phyloP scores from a whole-genome alignment of 805 yeast species.

The Danielozyma ontarioensis region DNA sequence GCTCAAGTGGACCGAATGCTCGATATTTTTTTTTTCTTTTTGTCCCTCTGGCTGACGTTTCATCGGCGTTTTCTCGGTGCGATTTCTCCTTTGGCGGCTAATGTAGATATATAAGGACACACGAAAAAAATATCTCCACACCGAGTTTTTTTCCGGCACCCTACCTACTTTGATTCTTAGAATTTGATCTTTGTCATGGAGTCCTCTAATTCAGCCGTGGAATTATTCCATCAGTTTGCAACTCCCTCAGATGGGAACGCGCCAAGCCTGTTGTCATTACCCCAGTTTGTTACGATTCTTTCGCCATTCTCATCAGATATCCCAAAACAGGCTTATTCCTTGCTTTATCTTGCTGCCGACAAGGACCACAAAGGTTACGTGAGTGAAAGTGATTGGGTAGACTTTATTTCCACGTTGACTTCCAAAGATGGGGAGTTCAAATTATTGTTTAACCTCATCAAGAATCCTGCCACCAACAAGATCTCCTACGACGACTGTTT shows the following conservation, averaged over 20 bases:
- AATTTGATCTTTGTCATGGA: too few species aligned
- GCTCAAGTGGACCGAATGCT: too few species aligned
- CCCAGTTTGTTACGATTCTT: conserved; percentile 31
- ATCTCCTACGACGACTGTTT: conserved; percentile 32
- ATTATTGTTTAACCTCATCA: conserved; percentile 48
- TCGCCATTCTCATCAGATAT: conserved; percentile 39
- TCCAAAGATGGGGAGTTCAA: conserved; percentile 38
- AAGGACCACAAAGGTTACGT: conserved; percentile 63
- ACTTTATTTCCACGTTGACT: conserved; percentile 54
- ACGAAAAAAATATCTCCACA: too few species aligned
- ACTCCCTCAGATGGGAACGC: conserved; percentile 13
- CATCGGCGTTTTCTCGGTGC: too few species aligned
- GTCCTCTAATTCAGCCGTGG: too few species aligned
- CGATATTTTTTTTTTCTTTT: too few species aligned
- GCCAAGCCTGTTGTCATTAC: conserved; percentile 23
- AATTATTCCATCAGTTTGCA: conserved; percentile 37
- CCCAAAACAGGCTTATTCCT: conserved; percentile 33
- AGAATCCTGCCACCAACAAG: conserved; percentile 5
- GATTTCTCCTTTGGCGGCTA: too few species aligned
- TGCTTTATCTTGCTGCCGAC: conserved; percentile 81
- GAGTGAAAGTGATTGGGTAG: conserved; percentile 65
- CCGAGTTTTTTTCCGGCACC: too few species aligned
- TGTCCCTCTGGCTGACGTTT: too few species aligned
- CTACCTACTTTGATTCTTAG: too few species aligned
- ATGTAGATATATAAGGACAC: too few species aligned